Evolutionary conservation across 352 stramenopile genomes (phyloP).

Genomic region (Phytophthora citricola): DNA sequence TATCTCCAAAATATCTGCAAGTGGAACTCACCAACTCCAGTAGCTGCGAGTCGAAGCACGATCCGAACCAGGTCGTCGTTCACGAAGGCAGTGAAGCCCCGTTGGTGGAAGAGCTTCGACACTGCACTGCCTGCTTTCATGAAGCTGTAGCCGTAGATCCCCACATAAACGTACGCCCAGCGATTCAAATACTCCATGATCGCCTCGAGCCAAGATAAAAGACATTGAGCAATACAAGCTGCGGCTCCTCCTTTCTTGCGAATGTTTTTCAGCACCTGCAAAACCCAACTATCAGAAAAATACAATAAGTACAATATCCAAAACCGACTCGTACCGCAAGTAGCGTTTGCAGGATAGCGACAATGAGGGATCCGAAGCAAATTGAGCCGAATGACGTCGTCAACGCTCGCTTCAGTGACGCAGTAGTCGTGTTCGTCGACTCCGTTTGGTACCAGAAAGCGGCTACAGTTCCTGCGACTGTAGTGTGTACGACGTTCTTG

Average conservation of each 20-base stretch:
- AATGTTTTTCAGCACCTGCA: constrained; percentile 56
- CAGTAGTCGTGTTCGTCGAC: constrained; percentile 69
- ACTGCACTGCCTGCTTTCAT: constrained; percentile 89
- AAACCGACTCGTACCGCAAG: constrained; percentile 41
- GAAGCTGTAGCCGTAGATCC: constrained; percentile 92
- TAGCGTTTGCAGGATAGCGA: constrained; percentile 91
- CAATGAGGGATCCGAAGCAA: constrained; percentile 92
- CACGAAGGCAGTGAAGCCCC: constrained; percentile 93
- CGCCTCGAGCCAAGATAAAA: constrained; percentile 71
- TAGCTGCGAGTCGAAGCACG: constrained; percentile 82
- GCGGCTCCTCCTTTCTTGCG: constrained; percentile 60
- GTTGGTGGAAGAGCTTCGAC: constrained; percentile 89
- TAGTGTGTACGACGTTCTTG: constrained; percentile 92
- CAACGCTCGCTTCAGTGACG: constrained; percentile 73
- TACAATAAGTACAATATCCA: too few relatives aligned
- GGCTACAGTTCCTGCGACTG: constrained; percentile 90
- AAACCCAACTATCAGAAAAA: too few relatives aligned
- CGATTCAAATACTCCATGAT: constrained; percentile 91
- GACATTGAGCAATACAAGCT: constrained; percentile 72
- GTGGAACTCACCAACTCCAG: constrained; percentile 65
- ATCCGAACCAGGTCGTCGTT: constrained; percentile 93
- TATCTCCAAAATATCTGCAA: neutral
- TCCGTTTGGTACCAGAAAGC: constrained; percentile 94
- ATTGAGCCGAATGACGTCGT: constrained; percentile 95
- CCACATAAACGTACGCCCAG: constrained; percentile 94